Evolutionary conservation across 2,329 filamentous ascomycete genomes (phyloP).

Genomic region (Arthrobotrys sphaeroides): DNA sequence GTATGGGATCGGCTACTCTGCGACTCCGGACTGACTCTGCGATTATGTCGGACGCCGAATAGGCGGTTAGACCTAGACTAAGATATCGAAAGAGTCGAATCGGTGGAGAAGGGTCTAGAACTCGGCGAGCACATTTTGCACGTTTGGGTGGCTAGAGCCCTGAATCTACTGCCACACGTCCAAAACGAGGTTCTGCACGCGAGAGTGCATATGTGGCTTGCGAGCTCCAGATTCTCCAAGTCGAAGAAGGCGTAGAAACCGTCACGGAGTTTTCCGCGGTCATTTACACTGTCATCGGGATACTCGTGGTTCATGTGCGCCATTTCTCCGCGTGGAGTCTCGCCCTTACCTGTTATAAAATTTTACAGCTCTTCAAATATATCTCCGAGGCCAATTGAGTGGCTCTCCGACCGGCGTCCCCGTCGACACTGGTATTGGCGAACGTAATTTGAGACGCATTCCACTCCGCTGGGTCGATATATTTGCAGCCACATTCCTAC

Average conservation of each 20-base stretch:
- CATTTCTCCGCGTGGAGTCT: slow-evolving; percentile 11
- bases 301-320: slow-evolving; percentile 13
- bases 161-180: slow-evolving; percentile 51
- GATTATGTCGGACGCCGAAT: not conserved
- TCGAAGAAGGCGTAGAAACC: not conserved
- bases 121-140: slow-evolving; percentile 37
- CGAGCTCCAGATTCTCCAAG: slow-evolving; percentile 1
- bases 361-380: slow-evolving; percentile 4
- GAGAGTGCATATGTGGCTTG: slow-evolving; percentile 50
- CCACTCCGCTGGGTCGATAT: not conserved
- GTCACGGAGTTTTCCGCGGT: slow-evolving; percentile 7
- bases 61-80: not conserved
- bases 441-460: not conserved
- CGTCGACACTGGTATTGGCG: not conserved
- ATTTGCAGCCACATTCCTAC: slow-evolving; percentile 25
- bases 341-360: slow-evolving; percentile 7
- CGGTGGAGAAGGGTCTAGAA: slow-evolving; percentile 43
- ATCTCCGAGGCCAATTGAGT: slow-evolving; percentile 27
- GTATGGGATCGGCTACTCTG: slow-evolving; percentile 1
- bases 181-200: slow-evolving; percentile 28
- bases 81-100: slow-evolving; percentile 18
- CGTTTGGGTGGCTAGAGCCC: not conserved
- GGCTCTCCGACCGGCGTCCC: slow-evolving; percentile 15
- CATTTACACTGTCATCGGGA: not conserved
- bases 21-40: too few relatives aligned